Evolutionary conservation across 371 early-diverging fungal genomes (phyloP).

Genomic region (Polyrhizophydium stewartii): DNA sequence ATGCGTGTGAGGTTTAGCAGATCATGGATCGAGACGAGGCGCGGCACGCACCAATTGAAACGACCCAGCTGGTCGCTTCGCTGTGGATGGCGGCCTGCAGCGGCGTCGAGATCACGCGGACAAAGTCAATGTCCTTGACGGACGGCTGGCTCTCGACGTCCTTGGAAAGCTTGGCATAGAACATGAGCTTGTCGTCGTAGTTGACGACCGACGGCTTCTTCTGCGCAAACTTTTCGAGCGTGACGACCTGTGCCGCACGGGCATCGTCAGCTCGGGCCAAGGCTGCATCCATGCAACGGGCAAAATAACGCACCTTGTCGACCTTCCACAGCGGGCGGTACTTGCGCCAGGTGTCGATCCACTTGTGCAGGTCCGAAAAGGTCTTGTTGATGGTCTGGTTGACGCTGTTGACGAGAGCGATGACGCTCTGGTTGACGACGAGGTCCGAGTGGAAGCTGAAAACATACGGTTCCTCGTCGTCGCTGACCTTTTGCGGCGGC

Average conservation of each 20-base stretch:
- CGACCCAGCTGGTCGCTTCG: conserved; percentile 53
- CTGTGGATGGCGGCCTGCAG: conserved; percentile 44
- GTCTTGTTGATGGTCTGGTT: conserved; percentile 41
- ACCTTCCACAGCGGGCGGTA: conserved; percentile 62
- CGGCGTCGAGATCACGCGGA: conserved; percentile 41
- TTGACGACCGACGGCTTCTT: conserved; percentile 49
- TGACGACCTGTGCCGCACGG: conserved; percentile 28
- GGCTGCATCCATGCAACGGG: neutral
- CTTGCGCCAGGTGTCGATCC: conserved; percentile 54
- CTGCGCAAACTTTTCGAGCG: conserved; percentile 57
- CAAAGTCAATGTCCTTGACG: conserved; percentile 46
- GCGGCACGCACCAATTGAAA: conserved; percentile 39
- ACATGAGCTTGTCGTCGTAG: conserved; percentile 53
- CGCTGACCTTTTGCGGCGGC: conserved; percentile 44
- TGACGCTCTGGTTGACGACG: conserved; percentile 33
- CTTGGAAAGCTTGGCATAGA: conserved; percentile 48
- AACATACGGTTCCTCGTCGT: conserved; percentile 48
- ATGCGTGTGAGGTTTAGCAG: neutral
- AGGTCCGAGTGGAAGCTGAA: conserved; percentile 54
- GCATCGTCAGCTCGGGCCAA: no score
- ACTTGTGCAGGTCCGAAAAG: conserved; percentile 41
- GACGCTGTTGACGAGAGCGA: conserved; percentile 32
- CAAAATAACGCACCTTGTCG: conserved; percentile 48
- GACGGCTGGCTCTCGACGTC: conserved; percentile 47
- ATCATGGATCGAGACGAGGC: neutral